Percentiles rank a stretch among this genome's conserved stretches.
phyloP scores from a whole-genome alignment of 2,329 filamentous ascomycete species.

The Fusarium beomiforme region DNA sequence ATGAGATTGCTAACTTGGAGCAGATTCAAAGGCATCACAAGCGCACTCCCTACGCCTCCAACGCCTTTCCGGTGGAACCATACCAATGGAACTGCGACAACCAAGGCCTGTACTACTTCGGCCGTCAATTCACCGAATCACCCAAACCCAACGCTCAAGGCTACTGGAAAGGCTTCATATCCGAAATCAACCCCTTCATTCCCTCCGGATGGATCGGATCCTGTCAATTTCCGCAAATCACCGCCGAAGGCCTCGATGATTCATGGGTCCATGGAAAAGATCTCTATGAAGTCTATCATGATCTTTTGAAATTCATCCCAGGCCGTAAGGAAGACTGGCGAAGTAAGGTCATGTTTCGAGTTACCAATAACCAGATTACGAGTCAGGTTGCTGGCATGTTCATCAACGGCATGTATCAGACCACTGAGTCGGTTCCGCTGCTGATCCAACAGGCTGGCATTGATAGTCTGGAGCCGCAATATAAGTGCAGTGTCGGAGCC shows the following conservation, averaged over 20 bases:
- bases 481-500: constrained; percentile 67
- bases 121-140: constrained; percentile 59
- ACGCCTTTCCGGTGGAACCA: constrained; percentile 78
- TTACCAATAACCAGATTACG: constrained; percentile 86
- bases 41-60: constrained; percentile 80
- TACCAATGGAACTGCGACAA: constrained; percentile 80
- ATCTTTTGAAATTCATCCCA: constrained; percentile 74
- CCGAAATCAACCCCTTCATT: constrained; percentile 72
- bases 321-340: constrained; percentile 53
- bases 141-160: constrained; percentile 61
- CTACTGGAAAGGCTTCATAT: constrained; percentile 74
- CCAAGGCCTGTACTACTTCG: constrained; percentile 75
- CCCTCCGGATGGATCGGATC: constrained; percentile 75
- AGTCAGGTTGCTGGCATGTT: constrained; percentile 82
- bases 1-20: background rate
- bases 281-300: constrained; percentile 79
- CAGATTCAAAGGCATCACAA: constrained; percentile 89
- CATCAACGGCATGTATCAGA: constrained; percentile 73
- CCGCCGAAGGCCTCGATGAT: constrained; percentile 75
- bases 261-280: constrained; percentile 81
- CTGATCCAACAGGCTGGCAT: constrained; percentile 62
- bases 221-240: constrained; percentile 86
- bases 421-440: constrained; percentile 55
- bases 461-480: constrained; percentile 80
- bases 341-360: constrained; percentile 68